Evolutionary conservation across 2,329 filamentous ascomycete genomes (phyloP).

Genomic region (Penicillium glabrum): DNA sequence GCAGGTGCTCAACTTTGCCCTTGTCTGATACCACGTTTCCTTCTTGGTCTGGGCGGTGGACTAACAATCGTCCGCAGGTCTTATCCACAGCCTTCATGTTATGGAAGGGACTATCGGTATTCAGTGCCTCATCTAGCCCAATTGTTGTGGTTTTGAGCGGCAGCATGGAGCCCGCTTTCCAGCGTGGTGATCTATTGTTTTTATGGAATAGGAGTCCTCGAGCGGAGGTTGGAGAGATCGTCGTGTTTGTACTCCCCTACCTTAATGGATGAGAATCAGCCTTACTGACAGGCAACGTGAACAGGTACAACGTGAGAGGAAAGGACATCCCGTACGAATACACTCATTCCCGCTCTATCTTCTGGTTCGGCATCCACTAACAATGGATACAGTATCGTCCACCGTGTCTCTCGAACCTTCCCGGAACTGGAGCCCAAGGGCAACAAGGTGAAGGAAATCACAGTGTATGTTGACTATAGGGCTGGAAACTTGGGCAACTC

Average conservation of each 20-base stretch:
- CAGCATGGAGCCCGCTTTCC: constrained; percentile 63
- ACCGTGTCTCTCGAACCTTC: constrained; percentile 77
- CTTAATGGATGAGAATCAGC: background rate
- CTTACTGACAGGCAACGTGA: background rate
- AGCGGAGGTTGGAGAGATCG: constrained; percentile 69
- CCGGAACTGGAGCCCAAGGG: constrained; percentile 43
- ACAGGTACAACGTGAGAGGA: constrained; percentile 60
- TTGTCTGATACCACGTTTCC: constrained; percentile 71
- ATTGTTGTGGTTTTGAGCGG: constrained; percentile 67
- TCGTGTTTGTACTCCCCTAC: constrained; percentile 48
- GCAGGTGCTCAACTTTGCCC: constrained; percentile 85
- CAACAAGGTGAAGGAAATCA: constrained; percentile 37
- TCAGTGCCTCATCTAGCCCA: constrained; percentile 70
- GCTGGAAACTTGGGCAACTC: no score
- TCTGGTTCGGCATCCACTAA: background rate
- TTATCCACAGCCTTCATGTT: constrained; percentile 74
- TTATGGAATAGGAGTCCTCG: constrained; percentile 62
- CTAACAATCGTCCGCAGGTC: background rate
- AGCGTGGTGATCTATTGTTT: constrained; percentile 63
- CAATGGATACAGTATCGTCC: constrained; percentile 65
- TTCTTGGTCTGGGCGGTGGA: no score
- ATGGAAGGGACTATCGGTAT: constrained; percentile 84
- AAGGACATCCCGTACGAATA: constrained; percentile 75
- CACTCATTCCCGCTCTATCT: background rate
- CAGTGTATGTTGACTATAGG: constrained; percentile 24